Base-by-base conservation (phyloP, 345 rosid genomes). In the Viola odorata region DNA sequence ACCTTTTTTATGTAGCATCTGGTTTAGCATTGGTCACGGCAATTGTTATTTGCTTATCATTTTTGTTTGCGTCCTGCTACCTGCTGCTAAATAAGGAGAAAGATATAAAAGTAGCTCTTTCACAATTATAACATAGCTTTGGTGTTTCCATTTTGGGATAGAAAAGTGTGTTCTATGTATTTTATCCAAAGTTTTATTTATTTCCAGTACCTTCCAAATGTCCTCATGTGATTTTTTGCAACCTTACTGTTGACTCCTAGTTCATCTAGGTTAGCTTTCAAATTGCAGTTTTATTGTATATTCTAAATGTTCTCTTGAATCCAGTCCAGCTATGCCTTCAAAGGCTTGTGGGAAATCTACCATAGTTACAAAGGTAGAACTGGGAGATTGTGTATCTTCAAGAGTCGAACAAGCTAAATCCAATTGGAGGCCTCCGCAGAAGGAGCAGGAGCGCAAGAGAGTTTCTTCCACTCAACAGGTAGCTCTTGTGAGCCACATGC, bases 381-480 rank as follows among this genome's bases (percentile, higher is more conserved):
- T 68, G 59, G 86, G 85, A 61, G 61, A 70, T 16, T 91, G 97
- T 92, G 82, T 75, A 23, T 78, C 88, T 45, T 86, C 84, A 38
- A 85, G 82, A 77, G 52, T 64, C 53, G 75, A 55, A 45, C 67
- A 73, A 58, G 45, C 57, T 47, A 67, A 54, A 23, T 45, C 53
- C 13, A 69, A 64, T 45, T 68, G 53, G 62, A 63, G 68, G 62
- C 53, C 61, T 50, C 41, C 58, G 37, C 41, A 11, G 12, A 57
- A 53, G 71, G 63, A 75, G 61, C 66, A 62, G 45, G 75, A 55
- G 55, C 69, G 53, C 67, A 80, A 65, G 59, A 69, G 63, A 58
- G 62, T 63, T 65, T 69, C 82, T 62, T 66, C 73, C 40, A 50
- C n/a, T 63, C 65, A 50, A 48, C 77, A 66, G 80, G 79, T 83